Conservation (phyloP, 1,139 yeast genomes). For the Sugiyamaella neomexicana region DNA sequence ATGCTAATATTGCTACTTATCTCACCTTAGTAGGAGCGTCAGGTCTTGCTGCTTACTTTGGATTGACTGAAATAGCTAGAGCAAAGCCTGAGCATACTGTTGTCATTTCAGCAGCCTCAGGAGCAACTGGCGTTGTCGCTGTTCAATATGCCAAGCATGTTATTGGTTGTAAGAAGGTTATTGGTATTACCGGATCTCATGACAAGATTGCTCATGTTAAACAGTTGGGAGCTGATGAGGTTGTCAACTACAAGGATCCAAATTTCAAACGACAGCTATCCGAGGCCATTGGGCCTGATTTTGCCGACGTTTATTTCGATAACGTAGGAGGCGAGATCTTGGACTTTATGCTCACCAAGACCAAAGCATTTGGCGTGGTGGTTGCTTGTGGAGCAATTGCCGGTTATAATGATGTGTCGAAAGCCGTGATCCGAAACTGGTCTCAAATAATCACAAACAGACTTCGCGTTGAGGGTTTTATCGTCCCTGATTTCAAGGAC, state of each 20-base stretch:
- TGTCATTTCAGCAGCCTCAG: conserved; percentile 65
- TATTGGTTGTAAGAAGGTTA: conserved; percentile 54
- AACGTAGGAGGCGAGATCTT: conserved; percentile 66
- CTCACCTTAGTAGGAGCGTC: conserved; percentile 57
- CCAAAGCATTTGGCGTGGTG: conserved; percentile 29
- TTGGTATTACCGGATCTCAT: conserved; percentile 64
- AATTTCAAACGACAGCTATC: conserved; percentile 47
- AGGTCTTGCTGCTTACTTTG: conserved; percentile 63
- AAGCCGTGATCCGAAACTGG: conserved; percentile 45
- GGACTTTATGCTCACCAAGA: conserved; percentile 47
- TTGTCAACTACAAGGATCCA: conserved; percentile 55
- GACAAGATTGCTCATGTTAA: conserved; percentile 58
- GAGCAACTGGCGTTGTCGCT: conserved; percentile 67
- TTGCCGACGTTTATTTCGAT: conserved; percentile 35
- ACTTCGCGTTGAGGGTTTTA: conserved; percentile 51
- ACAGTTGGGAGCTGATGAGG: conserved; percentile 53
- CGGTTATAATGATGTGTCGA: conserved; percentile 51
- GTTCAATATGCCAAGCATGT: conserved; percentile 60
- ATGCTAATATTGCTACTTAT: conserved; percentile 31
- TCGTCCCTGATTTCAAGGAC: conserved; percentile 35
- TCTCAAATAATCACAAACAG: conserved; percentile 49
- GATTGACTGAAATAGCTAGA: conserved; percentile 44
- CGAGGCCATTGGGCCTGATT: conserved; percentile 41
- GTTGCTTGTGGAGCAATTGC: conserved; percentile 65
- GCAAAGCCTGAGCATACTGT: conserved; percentile 38